Conservation (phyloP, 1,284 basidiomycete genomes). For the Filobasidium uniguttulatum region DNA sequence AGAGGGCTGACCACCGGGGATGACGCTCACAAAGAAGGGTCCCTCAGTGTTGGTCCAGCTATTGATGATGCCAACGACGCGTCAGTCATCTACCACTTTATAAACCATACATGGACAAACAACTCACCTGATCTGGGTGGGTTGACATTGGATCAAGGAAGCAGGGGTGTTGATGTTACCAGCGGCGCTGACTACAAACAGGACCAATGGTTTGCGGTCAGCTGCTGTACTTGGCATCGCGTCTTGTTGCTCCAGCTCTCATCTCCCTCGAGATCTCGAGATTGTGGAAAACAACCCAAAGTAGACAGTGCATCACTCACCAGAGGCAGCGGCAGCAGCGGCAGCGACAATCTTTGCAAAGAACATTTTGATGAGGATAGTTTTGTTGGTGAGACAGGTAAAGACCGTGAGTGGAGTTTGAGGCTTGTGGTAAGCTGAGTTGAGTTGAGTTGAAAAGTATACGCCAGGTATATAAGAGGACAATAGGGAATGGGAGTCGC, state of each 20-base stretch:
- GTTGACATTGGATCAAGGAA: constrained; percentile 30
- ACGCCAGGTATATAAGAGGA: no score
- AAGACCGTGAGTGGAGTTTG: no score
- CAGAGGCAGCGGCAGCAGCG: constrained; percentile 13
- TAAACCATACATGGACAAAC: background rate
- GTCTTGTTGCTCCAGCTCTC: no score
- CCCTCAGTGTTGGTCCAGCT: constrained; percentile 45
- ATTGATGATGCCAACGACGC: background rate
- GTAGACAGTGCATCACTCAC: constrained; percentile 3
- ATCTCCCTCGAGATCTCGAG: no score
- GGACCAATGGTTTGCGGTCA: background rate
- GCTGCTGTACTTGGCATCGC: background rate
- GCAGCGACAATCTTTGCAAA: constrained; percentile 11
- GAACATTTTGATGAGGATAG: constrained; percentile 5
- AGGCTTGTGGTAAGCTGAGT: no score
- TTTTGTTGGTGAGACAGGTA: background rate
- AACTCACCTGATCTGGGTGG: constrained; percentile 15
- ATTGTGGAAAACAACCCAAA: no score
- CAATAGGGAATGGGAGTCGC: no score
- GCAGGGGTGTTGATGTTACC: constrained; percentile 48
- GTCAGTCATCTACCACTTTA: background rate
- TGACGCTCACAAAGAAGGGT: constrained; percentile 53
- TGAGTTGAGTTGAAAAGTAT: no score
- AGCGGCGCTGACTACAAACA: constrained; percentile 11
- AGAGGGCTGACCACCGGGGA: constrained; percentile 53